These are phyloP conservation scores for Pythium scleroteichum DNA, from an alignment of 352 stramenopile species.

Conservation along the genomic window DNA sequence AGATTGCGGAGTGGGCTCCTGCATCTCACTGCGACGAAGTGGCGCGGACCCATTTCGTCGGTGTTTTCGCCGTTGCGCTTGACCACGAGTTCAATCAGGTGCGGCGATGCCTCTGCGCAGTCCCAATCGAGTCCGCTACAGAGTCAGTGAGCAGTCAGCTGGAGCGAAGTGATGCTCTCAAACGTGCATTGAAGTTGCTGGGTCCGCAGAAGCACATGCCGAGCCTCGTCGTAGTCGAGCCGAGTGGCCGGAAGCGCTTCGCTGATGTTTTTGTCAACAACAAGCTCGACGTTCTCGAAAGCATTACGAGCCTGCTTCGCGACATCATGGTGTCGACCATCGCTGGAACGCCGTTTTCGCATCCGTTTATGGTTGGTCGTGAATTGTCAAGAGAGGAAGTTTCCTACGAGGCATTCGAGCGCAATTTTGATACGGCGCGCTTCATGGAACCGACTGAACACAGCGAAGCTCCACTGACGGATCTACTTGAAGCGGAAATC, in stretches of 20 bases:
- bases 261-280: conserved; percentile 36
- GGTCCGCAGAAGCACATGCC: conserved; percentile 47
- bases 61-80: conserved; percentile 57
- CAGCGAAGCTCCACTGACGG: background rate
- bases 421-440: conserved; percentile 15
- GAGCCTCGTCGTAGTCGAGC: conserved; percentile 49
- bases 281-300: conserved; percentile 59
- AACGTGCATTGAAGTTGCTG: conserved; percentile 41
- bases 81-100: conserved; percentile 71
- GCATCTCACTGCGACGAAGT: conserved; percentile 1
- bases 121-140: conserved; percentile 26
- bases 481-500: background rate
- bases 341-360: conserved; percentile 28
- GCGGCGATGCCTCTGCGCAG: conserved; percentile 58
- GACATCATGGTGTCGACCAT: conserved; percentile 72
- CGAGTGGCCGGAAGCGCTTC: conserved; percentile 37
- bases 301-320: conserved; percentile 56
- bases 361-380: conserved; percentile 24
- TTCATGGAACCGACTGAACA: conserved; percentile 8
- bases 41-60: conserved; percentile 32
- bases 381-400: conserved; percentile 1
- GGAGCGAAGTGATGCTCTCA: conserved; percentile 34
- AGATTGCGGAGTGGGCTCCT: conserved; percentile 52
- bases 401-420: conserved; percentile 13
- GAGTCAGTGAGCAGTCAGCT: conserved; percentile 24